Percentiles rank a stretch among this genome's conserved stretches.
Conservation (phyloP, 345 rosid genomes). For the Garcia nutans region DNA sequence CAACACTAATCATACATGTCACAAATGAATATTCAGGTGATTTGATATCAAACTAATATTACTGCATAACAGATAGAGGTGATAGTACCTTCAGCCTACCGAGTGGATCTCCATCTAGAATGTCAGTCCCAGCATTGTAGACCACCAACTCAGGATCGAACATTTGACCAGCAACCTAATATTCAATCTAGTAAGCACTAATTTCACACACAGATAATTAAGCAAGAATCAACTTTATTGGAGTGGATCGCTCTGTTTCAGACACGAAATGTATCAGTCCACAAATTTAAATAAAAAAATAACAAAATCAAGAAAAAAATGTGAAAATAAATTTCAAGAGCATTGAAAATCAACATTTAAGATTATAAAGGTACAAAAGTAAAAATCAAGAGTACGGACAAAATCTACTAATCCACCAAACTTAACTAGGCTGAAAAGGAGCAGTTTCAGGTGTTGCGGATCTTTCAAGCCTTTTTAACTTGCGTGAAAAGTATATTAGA, state of each 20-base stretch:
- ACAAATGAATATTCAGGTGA: background rate
- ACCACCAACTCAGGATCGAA: constrained; percentile 77
- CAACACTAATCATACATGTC: background rate
- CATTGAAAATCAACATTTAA: background rate
- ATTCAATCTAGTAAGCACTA: constrained; percentile 17
- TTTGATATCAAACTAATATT: constrained; percentile 1
- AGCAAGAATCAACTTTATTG: background rate
- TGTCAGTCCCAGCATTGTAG: constrained; percentile 97
- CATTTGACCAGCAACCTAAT: constrained; percentile 61
- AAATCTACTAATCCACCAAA: background rate
- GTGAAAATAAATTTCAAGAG: background rate
- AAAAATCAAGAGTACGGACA: background rate
- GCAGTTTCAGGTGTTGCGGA: background rate
- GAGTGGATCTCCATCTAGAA: constrained; percentile 93
- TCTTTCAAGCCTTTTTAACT: background rate
- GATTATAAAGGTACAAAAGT: background rate
- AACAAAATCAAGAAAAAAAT: background rate
- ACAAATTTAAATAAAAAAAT: background rate
- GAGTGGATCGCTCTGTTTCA: background rate
- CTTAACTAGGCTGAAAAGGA: background rate
- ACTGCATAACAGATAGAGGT: background rate
- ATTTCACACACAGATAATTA: background rate
- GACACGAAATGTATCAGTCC: background rate
- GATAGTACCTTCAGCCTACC: constrained; percentile 68
- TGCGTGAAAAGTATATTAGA: background rate